These are phyloP conservation scores for Blastobotrys illinoisensis DNA, from an alignment of 1,139 yeast species.

Conservation along the genomic window DNA sequence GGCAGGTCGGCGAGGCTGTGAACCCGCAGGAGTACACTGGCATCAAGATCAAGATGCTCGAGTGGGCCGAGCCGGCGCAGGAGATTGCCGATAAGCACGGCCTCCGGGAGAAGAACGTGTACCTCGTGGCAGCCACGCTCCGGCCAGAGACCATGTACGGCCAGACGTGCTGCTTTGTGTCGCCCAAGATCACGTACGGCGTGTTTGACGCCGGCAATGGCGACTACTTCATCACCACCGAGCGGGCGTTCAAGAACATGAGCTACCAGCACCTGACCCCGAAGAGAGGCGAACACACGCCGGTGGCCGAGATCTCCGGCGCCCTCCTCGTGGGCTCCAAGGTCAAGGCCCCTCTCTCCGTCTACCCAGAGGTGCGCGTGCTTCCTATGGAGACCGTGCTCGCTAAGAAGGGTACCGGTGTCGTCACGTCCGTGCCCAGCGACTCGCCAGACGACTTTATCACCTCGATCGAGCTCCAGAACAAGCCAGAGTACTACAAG, in stretches of 20 bases:
- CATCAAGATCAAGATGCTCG: conserved; percentile 71
- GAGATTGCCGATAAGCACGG: conserved; percentile 44
- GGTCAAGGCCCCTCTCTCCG: conserved; percentile 80
- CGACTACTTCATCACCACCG: conserved; percentile 76
- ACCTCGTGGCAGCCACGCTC: conserved; percentile 90
- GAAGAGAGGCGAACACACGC: conserved; percentile 66
- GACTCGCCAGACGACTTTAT: conserved; percentile 97
- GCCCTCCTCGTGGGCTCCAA: conserved; percentile 74
- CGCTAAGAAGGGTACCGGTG: conserved; percentile 97
- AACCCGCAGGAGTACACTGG: conserved; percentile 96
- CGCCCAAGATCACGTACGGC: conserved; percentile 92
- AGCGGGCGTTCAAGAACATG: conserved; percentile 98
- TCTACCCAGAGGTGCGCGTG: conserved; percentile 65
- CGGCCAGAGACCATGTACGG: conserved; percentile 99
- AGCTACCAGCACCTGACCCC: conserved; percentile 92
- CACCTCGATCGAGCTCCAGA: conserved; percentile 74
- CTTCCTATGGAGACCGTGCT: conserved; percentile 97
- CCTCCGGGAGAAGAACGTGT: conserved; percentile 60
- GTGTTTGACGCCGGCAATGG: conserved; percentile 81
- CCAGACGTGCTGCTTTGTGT: conserved; percentile 95
- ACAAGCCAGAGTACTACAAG: conserved; percentile 88
- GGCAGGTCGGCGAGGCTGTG: conserved; percentile 96
- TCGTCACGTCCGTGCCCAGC: conserved; percentile 96
- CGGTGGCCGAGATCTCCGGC: conserved; percentile 63
- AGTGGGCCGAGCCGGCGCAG: conserved; percentile 52